Evolutionary conservation across 768 basidiomycete species (phyloP), one percentile per base, ranked within the genome.

Genomic region (Lepiota subincarnata): DNA sequence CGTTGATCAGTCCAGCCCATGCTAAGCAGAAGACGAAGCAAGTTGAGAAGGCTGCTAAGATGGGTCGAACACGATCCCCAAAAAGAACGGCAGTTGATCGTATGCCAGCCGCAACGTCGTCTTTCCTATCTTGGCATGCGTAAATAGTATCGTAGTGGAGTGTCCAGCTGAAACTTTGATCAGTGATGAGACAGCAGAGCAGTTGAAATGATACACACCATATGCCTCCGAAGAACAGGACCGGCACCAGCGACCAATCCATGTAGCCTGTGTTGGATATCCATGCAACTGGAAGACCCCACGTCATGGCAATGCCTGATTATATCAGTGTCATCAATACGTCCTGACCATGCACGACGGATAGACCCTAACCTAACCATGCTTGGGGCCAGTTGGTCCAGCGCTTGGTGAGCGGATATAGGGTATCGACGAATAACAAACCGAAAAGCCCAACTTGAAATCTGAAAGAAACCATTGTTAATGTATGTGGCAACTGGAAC

Each of bases 81-180:
- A 82, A 80, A 28, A 79, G 72, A 39, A 82, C 65, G 1, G 82
- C 81, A 51, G 78, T 82, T 13, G 80, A 82, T 61, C 78, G 76
- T 50, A 83, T 74, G 39, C 78, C 78, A 18, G 70, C 77, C 22
- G 70, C 62, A 28, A 74, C 59, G 64, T 82, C 81, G 66, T 83
- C 82, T 38, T 67, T 64, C 56, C 75, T 76, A 68, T 83, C 82
- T 70, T 81, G 70, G 63, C 78, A 80, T 14, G 78, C 81, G 62
- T 83, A 83, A 60, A 82, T 81, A 0, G 80, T 79, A 63, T 83
- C 71, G 7, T 28, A 28, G 26, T 28, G 26, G 26, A 28, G 26
- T 7, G 26, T 28, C 26, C 26, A 28, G 7, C 26, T 28, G 7
- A 28, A 28, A 7, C 26, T 28, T 28, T 7, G 60, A 24, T 13